Evolutionary conservation across 768 basidiomycete genomes (phyloP).

Genomic region (Suillus weaverae): DNA sequence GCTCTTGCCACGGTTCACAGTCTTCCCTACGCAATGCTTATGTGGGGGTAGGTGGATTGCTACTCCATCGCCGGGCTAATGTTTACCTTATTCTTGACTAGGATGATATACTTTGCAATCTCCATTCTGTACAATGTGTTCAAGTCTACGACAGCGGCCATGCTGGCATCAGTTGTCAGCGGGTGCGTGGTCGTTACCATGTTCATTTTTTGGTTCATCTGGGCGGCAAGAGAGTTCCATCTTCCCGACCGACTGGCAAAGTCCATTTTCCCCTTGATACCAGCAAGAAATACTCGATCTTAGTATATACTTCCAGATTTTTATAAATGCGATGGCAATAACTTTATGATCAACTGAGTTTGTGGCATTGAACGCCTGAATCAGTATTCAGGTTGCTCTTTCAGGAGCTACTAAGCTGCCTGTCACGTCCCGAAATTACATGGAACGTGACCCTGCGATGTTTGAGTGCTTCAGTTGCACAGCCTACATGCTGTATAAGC

Average conservation of each 20-base stretch:
- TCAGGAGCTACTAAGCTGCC: too few relatives aligned
- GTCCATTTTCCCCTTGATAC: background rate
- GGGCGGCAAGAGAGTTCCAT: background rate
- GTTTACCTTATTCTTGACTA: background rate
- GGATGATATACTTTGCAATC: background rate
- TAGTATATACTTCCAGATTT: background rate
- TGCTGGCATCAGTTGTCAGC: background rate
- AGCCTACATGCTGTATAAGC: background rate
- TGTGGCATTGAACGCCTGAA: background rate
- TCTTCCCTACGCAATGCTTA: constrained; percentile 3
- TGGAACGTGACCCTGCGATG: too few relatives aligned
- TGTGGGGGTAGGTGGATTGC: background rate
- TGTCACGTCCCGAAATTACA: too few relatives aligned
- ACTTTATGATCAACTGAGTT: background rate
- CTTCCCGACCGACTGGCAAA: background rate
- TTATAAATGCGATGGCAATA: background rate
- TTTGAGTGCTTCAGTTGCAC: background rate
- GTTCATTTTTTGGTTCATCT: background rate
- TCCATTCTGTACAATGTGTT: background rate
- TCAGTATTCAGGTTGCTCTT: background rate
- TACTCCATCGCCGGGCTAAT: background rate
- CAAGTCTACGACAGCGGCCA: background rate
- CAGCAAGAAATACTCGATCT: background rate
- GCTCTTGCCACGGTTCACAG: background rate
- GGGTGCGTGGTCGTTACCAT: background rate